phyloP scores from a whole-genome alignment of 2,329 filamentous ascomycete genomes.

The Teratosphaeria destructans region DNA sequence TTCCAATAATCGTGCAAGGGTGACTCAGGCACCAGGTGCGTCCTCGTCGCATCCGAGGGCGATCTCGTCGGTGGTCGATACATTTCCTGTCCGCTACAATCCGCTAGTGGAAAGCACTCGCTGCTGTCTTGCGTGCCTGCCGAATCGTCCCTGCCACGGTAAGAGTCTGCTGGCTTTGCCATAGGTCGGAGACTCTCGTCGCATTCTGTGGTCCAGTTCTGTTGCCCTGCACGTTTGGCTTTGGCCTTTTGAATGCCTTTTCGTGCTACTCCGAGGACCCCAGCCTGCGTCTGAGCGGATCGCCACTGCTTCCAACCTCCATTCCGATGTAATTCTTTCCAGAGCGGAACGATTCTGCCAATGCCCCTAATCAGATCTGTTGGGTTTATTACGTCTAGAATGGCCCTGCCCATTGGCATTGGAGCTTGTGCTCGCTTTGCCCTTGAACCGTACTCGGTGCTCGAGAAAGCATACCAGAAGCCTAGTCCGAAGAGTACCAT shows the following conservation, averaged over 20 bases:
- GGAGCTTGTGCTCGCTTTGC: slow-evolving; percentile 5
- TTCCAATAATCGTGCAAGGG: neutral
- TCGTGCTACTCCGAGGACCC: neutral
- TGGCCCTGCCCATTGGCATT: slow-evolving; percentile 9
- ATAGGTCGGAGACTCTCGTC: neutral
- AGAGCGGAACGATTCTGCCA: slow-evolving; percentile 3
- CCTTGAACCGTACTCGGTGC: slow-evolving; percentile 11
- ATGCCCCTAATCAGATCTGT: slow-evolving; percentile 9
- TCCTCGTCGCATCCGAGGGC: neutral
- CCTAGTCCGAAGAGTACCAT: slow-evolving; percentile 15
- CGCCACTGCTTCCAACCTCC: slow-evolving; percentile 6
- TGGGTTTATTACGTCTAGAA: slow-evolving; percentile 5
- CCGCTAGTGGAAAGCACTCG: neutral
- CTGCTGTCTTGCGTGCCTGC: neutral
- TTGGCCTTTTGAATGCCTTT: neutral
- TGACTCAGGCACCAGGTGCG: neutral
- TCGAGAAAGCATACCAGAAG: slow-evolving; percentile 21
- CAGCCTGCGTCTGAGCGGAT: neutral
- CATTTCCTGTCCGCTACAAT: neutral
- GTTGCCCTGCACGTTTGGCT: neutral
- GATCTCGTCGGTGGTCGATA: neutral
- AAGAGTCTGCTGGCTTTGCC: neutral
- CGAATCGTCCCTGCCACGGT: neutral
- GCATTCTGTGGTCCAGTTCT: neutral
- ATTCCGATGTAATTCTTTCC: slow-evolving; percentile 1